Evolutionary conservation across 805 yeast species (phyloP), one percentile per base, ranked within the genome.

Genomic region (Wickerhamomyces chambardii): DNA sequence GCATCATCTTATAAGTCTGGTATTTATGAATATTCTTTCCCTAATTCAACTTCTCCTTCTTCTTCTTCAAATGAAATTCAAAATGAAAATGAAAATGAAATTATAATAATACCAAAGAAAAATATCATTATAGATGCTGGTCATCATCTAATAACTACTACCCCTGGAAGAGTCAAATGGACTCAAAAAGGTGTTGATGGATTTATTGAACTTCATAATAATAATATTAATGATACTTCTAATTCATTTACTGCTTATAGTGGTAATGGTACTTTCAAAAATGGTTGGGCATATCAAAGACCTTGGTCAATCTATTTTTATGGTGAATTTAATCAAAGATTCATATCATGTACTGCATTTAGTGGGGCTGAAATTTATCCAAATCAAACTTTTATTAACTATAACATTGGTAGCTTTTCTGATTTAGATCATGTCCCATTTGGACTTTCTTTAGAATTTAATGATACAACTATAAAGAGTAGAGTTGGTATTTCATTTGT

Each of bases 131-230:
- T 57, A 16, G 53, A 57, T 35, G 47, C 44, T 4, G 48, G 58
- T 4, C 62, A 56, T 32, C 56, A 52, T 35, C 41, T 59, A 34
- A 36, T 44, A 8, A 48, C 61, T 1, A 46, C 50, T 18, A 48
- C 61, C 1, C 46, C 50, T 18, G 31, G 39, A 4, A 40, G 61
- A 36, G 58, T 62, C 5, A 50, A 52, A 49, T 56, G 61, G 60
- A 46, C 57, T 5, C 61, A 59, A 33, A 42, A 51, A 33, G 51
- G 56, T 36, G 47, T 45, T n/a, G 45, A 49, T 34, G 58, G 59
- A 4, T 36, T 51, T 3, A 35, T 54, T 21, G 8, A 19, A 19
- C 8, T 19, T 6, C 8, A 19, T 6, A 19, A 19, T 19, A 19
- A 19, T 19, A n/a, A n/a, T n/a, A n/a, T n/a, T n/a, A n/a, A n/a